Conservation (phyloP, 129 eudicot species). For the Helianthus tuberosus region DNA sequence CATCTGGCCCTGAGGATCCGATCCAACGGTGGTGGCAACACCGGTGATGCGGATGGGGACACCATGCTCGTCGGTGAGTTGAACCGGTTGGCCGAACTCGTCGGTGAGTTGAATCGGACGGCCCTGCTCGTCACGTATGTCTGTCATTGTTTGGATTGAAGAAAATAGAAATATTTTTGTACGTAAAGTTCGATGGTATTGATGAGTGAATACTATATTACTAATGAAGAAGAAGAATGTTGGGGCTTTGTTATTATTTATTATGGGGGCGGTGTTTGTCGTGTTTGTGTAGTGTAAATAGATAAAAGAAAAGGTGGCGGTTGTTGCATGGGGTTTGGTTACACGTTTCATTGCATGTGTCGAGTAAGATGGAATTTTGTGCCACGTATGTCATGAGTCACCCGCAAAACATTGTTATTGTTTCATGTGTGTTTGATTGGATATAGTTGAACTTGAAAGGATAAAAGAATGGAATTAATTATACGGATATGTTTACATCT, state of each 20-base stretch:
- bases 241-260: too few species aligned
- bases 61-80: slow-evolving; percentile 71
- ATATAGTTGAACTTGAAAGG: too few species aligned
- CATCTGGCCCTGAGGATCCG: neutral
- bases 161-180: neutral
- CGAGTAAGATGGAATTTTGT: neutral
- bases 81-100: slow-evolving; percentile 59
- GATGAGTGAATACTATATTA: too few species aligned
- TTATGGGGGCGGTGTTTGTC: slow-evolving; percentile 23
- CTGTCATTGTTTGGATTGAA: slow-evolving; percentile 40
- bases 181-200: neutral
- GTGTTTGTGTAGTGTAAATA: neutral
- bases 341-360: slow-evolving; percentile 25
- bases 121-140: slow-evolving; percentile 67
- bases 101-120: slow-evolving; percentile 75
- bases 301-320: slow-evolving; percentile 3
- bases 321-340: slow-evolving; percentile 19
- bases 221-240: too few species aligned
- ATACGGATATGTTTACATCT: too few species aligned
- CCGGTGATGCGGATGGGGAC: slow-evolving; percentile 65
- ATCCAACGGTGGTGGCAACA: slow-evolving; percentile 48
- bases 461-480: too few species aligned
- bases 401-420: neutral
- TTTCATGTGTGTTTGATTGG: neutral
- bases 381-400: slow-evolving; percentile 30